Base-by-base conservation (phyloP, 176 grass and related monocot genomes). In the Phoenix roebelenii region DNA sequence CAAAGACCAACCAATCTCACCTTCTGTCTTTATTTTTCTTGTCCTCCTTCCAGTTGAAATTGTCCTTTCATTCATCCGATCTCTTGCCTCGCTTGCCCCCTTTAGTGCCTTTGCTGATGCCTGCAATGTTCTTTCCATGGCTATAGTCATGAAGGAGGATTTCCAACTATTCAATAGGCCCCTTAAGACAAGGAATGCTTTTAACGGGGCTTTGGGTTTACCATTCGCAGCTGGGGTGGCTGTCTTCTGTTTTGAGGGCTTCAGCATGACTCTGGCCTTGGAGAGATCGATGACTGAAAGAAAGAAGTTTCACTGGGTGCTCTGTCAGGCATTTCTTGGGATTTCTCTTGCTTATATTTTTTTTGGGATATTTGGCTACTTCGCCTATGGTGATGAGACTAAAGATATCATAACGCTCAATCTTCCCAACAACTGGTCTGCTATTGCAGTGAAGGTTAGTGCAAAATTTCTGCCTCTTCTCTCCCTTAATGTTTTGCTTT, bases 341-440 rank as follows among this genome's bases (percentile, higher is more conserved):
- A 90, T 96, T 56, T 77, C 79, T 74, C 26, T 70, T 24, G 64
- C 76, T 16, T 96, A 96, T 48, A 54, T 78, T 3, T 87, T 75
- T 67, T 96, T 96, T 66, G 86, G 91, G 48, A 72, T 85, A 22
- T 96, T 82, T 51, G 86, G 91, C 15, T 96, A 90, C 72, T 71
- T 96, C 24, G 91, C 91, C 22, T 96, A 90, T 77, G 91, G 91
- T 18, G 74, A 90, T 54, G 69, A 75, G 51, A 90, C 83, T 16
- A 96, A 66, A 73, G 91, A 96, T 58, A 96, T 96, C 63, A 82
- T 96, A 71, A 96, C 86, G 58, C 80, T 96, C 25, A 96, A 96
- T 78, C 91, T 96, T 79, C 91, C 77, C 2, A 72, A 96, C 51
- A 82, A 61, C 48, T 90, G 86, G 91, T 68, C 65, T 12, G 59